Percentiles rank a stretch among this genome's conserved stretches.
Evolutionary conservation across 108 stramenopile species (phyloP).

Genomic region (Nitzschia palea): DNA sequence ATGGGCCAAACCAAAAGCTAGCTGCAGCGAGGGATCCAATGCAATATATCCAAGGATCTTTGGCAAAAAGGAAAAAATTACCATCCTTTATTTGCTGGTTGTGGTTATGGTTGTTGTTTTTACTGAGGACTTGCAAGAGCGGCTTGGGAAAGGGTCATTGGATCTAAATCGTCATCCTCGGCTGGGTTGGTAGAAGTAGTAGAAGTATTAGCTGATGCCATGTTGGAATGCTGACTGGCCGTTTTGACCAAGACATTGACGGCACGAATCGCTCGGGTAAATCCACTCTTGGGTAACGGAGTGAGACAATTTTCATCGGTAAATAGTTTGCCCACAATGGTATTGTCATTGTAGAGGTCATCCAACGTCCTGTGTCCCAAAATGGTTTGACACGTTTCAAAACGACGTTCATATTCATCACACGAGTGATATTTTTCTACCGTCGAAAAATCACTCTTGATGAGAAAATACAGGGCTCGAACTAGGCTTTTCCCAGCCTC

Average conservation of each 20-base stretch:
- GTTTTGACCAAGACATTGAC: not conserved
- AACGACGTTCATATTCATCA: constrained; percentile 44
- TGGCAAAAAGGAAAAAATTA: too few relatives aligned
- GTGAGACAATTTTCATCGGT: not conserved
- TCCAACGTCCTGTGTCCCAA: constrained; percentile 47
- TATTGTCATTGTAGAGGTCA: constrained; percentile 42
- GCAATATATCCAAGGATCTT: too few relatives aligned
- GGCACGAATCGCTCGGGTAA: not conserved
- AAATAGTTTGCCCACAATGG: constrained; percentile 23
- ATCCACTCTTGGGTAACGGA: not conserved
- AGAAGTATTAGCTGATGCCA: too few relatives aligned
- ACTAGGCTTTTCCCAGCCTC: constrained; percentile 31
- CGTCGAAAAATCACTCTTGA: constrained; percentile 15
- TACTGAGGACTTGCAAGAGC: constrained; percentile 8
- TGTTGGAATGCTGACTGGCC: not conserved
- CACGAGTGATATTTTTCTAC: constrained; percentile 55
- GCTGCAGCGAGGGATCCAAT: too few relatives aligned
- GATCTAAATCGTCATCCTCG: constrained; percentile 2
- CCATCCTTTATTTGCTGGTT: too few relatives aligned
- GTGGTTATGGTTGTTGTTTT: too few relatives aligned
- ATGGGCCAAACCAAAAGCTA: too few relatives aligned
- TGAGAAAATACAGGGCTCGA: constrained; percentile 9
- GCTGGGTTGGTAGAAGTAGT: not conserved
- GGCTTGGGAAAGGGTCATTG: constrained; percentile 13
- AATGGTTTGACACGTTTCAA: constrained; percentile 30